These are phyloP conservation scores for Aspergillus novofumigatus DNA, from an alignment of 2,329 filamentous ascomycete genomes.

Conservation along the genomic window DNA sequence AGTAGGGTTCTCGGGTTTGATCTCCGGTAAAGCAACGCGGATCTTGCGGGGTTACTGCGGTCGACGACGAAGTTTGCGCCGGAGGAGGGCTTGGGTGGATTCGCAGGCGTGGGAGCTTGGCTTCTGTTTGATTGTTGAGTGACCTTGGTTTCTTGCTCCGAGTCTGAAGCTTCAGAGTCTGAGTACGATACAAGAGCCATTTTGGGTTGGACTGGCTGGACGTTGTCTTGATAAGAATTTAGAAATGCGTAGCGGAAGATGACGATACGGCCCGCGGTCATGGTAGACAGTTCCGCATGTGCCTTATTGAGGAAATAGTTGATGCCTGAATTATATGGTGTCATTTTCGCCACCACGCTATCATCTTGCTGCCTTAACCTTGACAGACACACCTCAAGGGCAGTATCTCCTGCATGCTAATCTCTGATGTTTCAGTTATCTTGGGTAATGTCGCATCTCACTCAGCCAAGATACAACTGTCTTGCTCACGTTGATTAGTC, in stretches of 20 bases:
- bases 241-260: neutral
- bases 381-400: neutral
- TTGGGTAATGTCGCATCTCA: no score
- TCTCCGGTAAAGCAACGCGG: conserved; percentile 67
- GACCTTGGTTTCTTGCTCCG: conserved; percentile 45
- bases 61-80: conserved; percentile 66
- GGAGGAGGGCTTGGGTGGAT: conserved; percentile 26
- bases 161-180: conserved; percentile 68
- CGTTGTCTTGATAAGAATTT: neutral
- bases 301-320: neutral
- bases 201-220: neutral
- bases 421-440: no score
- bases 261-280: neutral
- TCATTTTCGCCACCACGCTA: no score
- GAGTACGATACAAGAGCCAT: conserved; percentile 84
- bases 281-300: neutral
- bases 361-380: neutral
- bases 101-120: conserved; percentile 19
- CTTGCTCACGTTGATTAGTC: no score
- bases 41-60: conserved; percentile 77
- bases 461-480: no score
- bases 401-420: neutral
- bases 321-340: neutral
- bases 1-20: conserved; percentile 35
- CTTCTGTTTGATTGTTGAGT: conserved; percentile 23